Evolutionary conservation across 228 moss, liverwort and hornwort species (phyloP), one percentile per base, ranked within the genome.

Genomic region (Sphagnum fallax): DNA sequence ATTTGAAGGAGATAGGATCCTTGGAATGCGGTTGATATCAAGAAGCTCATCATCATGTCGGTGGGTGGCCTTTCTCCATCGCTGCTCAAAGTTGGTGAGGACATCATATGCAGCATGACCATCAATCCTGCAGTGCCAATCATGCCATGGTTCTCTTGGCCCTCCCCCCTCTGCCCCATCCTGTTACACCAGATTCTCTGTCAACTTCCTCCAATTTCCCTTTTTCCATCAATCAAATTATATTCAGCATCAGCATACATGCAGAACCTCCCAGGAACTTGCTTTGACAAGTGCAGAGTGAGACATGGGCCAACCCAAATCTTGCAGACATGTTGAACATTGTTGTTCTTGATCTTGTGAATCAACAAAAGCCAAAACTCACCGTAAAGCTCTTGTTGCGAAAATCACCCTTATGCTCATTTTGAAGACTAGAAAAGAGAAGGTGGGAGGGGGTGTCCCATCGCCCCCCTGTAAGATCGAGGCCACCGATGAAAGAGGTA

Each of bases 101-200:
- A 94, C 83, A 72, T 98, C 98, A 10, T 93, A 98, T 0, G 94
- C 98, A 72, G 98, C 98, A 69, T 82, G 98, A n/a, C 98, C 98
- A 82, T 98, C 98, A 64, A 98, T 78, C 74, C 74, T 90, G 73
- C 93, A 94, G 74, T 98, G 90, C 72, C 73, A 84, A 68, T 98
- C 98, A 81, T 98, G 98, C 98, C 98, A 98, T 13, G 98, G 98
- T 73, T 98, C 87, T 81, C 98, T 82, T 6, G 98, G 98, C 15
- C 93, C 98, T 52, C 94, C 98, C 12, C 9, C 2, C 55, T 55
- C 55, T 8, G 55, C 55, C 12, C 9, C 9, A 8, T 1, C 55
- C 55, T 55, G 55, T 55, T 55, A 32, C 32, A 32, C 32, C 32
- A 32, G 32, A 32, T 32, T 32, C 32, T 32, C 32, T 32, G 32